Evolutionary conservation across 2,329 filamentous ascomycete genomes (phyloP).

Genomic region (Graphilbum sp.): DNA sequence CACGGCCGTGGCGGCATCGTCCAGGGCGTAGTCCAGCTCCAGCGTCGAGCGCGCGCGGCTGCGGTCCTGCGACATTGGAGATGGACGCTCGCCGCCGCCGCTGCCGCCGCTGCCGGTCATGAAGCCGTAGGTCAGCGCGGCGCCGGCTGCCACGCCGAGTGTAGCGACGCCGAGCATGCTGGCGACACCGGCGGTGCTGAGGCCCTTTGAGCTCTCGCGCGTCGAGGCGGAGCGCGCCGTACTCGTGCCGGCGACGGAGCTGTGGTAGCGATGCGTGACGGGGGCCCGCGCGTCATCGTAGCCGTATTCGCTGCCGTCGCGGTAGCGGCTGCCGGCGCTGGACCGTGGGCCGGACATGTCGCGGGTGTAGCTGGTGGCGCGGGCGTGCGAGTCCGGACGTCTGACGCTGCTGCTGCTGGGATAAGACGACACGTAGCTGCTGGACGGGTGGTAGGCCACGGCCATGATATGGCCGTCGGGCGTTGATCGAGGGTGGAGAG

Average conservation of each 20-base stretch:
- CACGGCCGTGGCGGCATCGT: slow-evolving; percentile 20
- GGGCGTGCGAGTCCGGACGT: not conserved
- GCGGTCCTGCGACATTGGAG: slow-evolving; percentile 8
- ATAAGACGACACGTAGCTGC: too few species aligned
- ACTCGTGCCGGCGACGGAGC: too few species aligned
- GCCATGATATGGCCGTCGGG: slow-evolving; percentile 79
- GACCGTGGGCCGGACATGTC: not conserved
- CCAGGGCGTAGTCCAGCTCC: slow-evolving; percentile 7
- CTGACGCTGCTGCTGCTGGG: too few species aligned
- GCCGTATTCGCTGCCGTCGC: slow-evolving; percentile 3
- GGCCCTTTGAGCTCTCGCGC: slow-evolving; percentile 22
- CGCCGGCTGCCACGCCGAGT: slow-evolving; percentile 56
- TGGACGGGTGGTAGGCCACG: slow-evolving; percentile 42
- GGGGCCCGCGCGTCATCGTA: too few species aligned
- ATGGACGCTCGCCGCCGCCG: slow-evolving; percentile 9
- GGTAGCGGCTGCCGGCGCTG: slow-evolving; percentile 2
- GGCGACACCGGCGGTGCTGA: slow-evolving; percentile 48
- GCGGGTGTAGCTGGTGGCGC: too few species aligned
- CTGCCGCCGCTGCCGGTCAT: slow-evolving; percentile 18
- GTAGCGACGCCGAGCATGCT: slow-evolving; percentile 35
- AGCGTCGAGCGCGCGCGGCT: slow-evolving; percentile 7
- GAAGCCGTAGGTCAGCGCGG: slow-evolving; percentile 58
- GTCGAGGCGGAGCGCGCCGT: too few species aligned
- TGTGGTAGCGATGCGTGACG: too few species aligned
- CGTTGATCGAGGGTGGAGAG: too few species aligned